Percentiles rank a stretch among this genome's conserved stretches.
Conservation (phyloP, 2,329 filamentous ascomycete genomes). For the Coniella vitis region DNA sequence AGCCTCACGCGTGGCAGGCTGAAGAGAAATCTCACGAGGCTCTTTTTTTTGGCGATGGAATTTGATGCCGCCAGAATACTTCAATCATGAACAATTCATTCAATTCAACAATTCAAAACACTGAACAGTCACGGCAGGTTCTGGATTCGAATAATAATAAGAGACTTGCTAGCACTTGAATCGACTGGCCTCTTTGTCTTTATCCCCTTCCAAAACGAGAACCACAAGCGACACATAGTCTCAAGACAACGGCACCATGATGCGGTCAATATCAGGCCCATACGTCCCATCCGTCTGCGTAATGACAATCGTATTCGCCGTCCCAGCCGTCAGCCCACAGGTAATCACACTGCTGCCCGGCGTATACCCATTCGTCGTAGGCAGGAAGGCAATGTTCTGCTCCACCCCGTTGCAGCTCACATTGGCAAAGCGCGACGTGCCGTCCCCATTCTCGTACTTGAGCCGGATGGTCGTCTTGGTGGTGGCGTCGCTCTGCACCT, state of each 20-base stretch:
- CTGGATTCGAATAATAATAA: too few species aligned
- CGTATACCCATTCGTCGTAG: constrained; percentile 31
- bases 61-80: too few species aligned
- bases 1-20: too few species aligned
- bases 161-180: too few species aligned
- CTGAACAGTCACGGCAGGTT: too few species aligned
- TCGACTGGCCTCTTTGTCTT: too few species aligned
- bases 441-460: constrained; percentile 51
- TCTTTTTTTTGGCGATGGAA: too few species aligned
- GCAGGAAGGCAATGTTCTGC: constrained; percentile 46
- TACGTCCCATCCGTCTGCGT: constrained; percentile 31
- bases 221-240: not conserved
- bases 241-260: constrained; percentile 39
- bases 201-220: too few species aligned
- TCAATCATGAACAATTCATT: too few species aligned
- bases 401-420: constrained; percentile 49
- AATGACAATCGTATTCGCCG: constrained; percentile 42
- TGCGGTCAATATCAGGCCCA: constrained; percentile 46
- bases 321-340: constrained; percentile 38
- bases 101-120: too few species aligned
- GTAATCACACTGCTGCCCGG: constrained; percentile 41
- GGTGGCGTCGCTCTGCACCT: constrained; percentile 34
- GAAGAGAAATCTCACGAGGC: too few species aligned
- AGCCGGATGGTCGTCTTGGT: constrained; percentile 47
- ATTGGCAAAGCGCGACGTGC: constrained; percentile 41